These are phyloP conservation scores for Lycium ferocissimum DNA, from an alignment of 257 asterid species.

Conservation along the genomic window DNA sequence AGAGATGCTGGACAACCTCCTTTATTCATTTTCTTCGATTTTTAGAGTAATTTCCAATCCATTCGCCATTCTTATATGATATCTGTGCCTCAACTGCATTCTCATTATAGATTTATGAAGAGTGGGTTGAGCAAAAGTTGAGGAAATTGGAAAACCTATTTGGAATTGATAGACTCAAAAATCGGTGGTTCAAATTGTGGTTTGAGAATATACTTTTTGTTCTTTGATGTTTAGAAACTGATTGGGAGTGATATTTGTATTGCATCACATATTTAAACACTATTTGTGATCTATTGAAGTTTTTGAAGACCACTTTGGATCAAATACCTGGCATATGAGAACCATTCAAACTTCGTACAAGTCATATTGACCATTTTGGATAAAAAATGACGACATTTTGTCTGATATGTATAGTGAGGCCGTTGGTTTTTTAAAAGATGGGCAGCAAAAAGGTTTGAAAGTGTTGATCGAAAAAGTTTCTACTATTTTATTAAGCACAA, in stretches of 20 bases:
- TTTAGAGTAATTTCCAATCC: background rate
- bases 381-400: too few relatives aligned
- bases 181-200: background rate
- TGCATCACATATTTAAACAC: background rate
- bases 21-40: background rate
- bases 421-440: too few relatives aligned
- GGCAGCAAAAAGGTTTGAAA: too few relatives aligned
- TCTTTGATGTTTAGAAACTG: background rate
- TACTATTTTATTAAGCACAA: too few relatives aligned
- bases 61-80: background rate
- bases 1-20: background rate
- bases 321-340: too few relatives aligned
- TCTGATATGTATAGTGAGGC: too few relatives aligned
- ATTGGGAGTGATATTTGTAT: background rate
- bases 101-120: background rate
- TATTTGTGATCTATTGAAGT: background rate
- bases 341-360: too few relatives aligned
- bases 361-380: too few relatives aligned
- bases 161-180: background rate
- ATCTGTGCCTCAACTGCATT: slow-evolving; percentile 10
- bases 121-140: background rate
- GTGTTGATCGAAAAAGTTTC: too few relatives aligned
- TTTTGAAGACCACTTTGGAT: too few relatives aligned
- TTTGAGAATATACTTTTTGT: background rate
- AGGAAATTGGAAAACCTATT: slow-evolving; percentile 1